Evolutionary conservation across 169 alveolate species (phyloP), one percentile per base, ranked within the genome.

Genomic region (Theileria annulata): DNA sequence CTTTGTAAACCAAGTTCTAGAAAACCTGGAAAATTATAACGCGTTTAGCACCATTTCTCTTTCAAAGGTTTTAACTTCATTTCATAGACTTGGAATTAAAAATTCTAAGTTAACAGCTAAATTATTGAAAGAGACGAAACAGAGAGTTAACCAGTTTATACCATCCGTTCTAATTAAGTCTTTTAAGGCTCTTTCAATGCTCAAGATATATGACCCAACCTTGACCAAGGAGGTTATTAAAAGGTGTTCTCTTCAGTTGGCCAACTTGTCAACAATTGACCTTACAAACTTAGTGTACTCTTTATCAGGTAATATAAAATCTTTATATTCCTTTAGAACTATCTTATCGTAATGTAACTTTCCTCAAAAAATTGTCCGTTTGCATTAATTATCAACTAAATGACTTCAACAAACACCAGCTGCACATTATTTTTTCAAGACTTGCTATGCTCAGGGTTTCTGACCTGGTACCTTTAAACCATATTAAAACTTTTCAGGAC

Each of bases 111-210:
- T 81, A 21, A 56, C 47, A 67, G 79, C 56, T 9, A 51, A 49
- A 59, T 47, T 81, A 69, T 35, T 81, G 58, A 74, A 81, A 68
- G 80, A 81, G 31, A 62, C 35, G 30, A 56, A 70, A 51, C 75
- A 81, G 17, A 42, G 88, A 3, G 79, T 75, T 0, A 81, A 81
- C 59, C 79, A 75, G 51, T 81, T 81, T 42, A 62, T 35, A 42
- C 77, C 78, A 25, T 80, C 88, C 2, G 70, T 54, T 64, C 79
- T 81, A 3, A 75, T 81, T 8, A 75, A 66, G 35, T 19, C 85
- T 23, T 56, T 81, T n/a, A 74, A 81, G 69, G 72, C 88, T 47
- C 81, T 81, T 54, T 71, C 88, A 3, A 67, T 49, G 58, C 75
- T 81, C 33, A 75, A 69, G 62, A 27, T 69, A 33, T 81, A 75